Evolutionary conservation across 2,329 filamentous ascomycete genomes (phyloP).

Genomic region (Metarhizium guizhouense): DNA sequence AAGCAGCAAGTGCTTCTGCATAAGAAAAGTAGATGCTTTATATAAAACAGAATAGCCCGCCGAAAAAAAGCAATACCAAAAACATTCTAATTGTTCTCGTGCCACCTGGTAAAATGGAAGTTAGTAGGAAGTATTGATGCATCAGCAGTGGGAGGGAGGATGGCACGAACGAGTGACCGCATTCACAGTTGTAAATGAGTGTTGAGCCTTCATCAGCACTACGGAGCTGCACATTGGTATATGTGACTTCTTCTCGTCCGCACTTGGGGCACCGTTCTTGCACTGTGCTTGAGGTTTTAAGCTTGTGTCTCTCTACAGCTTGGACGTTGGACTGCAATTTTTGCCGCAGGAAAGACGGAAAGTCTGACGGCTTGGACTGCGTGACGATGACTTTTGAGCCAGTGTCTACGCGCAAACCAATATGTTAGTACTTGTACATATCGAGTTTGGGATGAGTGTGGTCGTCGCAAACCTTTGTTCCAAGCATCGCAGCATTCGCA

Average conservation of each 20-base stretch:
- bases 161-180: conserved; percentile 64
- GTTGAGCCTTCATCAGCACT: conserved; percentile 94
- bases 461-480: conserved; percentile 58
- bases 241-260: conserved; percentile 73
- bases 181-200: conserved; percentile 83
- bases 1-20: conserved; percentile 36
- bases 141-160: not conserved
- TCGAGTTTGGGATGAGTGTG: not conserved
- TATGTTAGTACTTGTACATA: not conserved
- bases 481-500: conserved; percentile 83
- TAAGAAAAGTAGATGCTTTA: conserved; percentile 13
- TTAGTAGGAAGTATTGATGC: conserved; percentile 13
- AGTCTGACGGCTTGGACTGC: conserved; percentile 78
- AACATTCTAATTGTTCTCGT: conserved; percentile 47
- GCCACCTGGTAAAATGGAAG: conserved; percentile 30
- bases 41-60: not conserved
- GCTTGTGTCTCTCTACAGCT: conserved; percentile 66
- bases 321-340: conserved; percentile 80
- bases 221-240: conserved; percentile 75
- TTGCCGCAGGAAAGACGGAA: conserved; percentile 80
- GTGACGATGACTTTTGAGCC: conserved; percentile 70
- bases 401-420: conserved; percentile 43
- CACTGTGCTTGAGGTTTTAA: conserved; percentile 62
- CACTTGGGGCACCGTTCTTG: conserved; percentile 71
- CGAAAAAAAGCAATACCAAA: conserved; percentile 6